Evolutionary conservation across 2,329 filamentous ascomycete species (phyloP).

Genomic region (Anisogramma anomala): DNA sequence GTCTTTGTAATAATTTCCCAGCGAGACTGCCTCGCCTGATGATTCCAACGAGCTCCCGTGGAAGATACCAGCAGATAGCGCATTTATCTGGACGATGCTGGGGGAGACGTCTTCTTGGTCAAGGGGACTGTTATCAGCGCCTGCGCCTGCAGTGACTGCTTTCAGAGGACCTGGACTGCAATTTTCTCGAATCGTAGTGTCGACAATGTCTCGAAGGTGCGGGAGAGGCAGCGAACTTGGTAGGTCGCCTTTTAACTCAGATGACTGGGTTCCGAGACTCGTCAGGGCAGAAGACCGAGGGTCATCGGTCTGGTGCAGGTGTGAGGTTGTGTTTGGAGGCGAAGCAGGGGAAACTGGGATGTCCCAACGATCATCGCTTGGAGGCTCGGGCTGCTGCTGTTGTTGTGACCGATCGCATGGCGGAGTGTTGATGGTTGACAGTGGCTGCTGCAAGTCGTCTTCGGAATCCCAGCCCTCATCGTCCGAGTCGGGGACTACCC

Average conservation of each 20-base stretch:
- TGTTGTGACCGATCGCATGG: background rate
- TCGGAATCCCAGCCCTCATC: constrained; percentile 29
- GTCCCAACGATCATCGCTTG: constrained; percentile 20
- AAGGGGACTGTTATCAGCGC: background rate
- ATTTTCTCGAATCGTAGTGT: too few relatives aligned
- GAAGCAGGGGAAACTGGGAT: constrained; percentile 21
- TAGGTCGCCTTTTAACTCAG: background rate
- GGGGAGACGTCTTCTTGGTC: constrained; percentile 19
- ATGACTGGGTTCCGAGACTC: background rate
- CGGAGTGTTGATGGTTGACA: constrained; percentile 8
- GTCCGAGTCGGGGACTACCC: constrained; percentile 34
- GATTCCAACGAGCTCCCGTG: background rate
- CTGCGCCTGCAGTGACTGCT: background rate
- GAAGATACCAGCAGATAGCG: constrained; percentile 10
- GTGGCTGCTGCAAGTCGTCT: constrained; percentile 21
- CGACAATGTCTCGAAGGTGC: background rate
- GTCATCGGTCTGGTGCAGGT: background rate
- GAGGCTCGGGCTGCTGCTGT: background rate
- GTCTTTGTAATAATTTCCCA: background rate
- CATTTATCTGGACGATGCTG: constrained; percentile 19
- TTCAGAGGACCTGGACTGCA: too few relatives aligned
- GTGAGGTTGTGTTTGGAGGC: constrained; percentile 2
- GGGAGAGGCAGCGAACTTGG: background rate
- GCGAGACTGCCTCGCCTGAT: too few relatives aligned
- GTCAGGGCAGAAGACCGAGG: background rate